A percentile compares a stretch with the other conserved stretches of the same genome.
Conservation (phyloP, 2,329 filamentous ascomycete species). For the Diaporthe sp. region DNA sequence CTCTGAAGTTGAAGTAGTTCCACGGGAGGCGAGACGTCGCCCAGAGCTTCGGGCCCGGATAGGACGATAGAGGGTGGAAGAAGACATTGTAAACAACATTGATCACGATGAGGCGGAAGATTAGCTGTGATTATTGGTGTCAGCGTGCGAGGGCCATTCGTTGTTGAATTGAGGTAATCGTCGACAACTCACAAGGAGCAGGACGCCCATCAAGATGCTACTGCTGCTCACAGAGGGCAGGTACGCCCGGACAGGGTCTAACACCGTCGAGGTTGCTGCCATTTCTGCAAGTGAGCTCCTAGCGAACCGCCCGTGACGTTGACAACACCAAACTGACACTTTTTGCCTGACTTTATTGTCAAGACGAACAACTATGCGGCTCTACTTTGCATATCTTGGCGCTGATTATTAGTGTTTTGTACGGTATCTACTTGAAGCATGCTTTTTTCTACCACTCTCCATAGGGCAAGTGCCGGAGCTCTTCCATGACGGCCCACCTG, state of each 20-base stretch:
- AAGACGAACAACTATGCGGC: neutral
- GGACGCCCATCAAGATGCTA: neutral
- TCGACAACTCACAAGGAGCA: neutral
- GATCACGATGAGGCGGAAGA: neutral
- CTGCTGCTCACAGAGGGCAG: neutral
- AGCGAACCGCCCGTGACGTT: neutral
- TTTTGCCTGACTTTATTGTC: neutral
- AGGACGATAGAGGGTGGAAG: conserved; percentile 51
- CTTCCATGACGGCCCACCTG: neutral
- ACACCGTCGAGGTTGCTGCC: neutral
- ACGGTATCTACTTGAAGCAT: neutral
- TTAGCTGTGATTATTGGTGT: neutral
- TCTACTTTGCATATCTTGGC: neutral
- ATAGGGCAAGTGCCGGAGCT: no score
- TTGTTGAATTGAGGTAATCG: neutral
- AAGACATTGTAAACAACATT: conserved; percentile 32
- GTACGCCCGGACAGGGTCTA: neutral
- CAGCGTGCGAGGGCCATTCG: neutral
- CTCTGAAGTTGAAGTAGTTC: conserved; percentile 30
- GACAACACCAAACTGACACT: no score
- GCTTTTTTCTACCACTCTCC: neutral
- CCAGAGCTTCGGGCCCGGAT: conserved; percentile 35
- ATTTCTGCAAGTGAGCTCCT: neutral
- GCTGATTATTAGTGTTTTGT: no score
- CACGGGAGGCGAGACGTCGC: conserved; percentile 33